phyloP scores from a whole-genome alignment of 257 asterid genomes.

The Dorcoceras hygrometricum region DNA sequence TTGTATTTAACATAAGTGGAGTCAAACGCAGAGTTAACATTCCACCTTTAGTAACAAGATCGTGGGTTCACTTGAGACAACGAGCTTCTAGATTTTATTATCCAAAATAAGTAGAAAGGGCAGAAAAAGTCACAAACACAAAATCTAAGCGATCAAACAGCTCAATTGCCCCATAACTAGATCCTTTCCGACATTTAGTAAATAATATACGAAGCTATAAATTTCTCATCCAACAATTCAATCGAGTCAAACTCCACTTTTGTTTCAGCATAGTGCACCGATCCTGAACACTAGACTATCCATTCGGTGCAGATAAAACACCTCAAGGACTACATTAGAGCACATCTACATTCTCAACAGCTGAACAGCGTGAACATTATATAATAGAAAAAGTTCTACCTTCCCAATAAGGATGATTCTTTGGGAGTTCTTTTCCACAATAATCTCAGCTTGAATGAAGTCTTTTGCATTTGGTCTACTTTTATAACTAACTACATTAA shows the following conservation, averaged over 20 bases:
- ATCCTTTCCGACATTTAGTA: neutral
- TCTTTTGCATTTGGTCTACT: constrained; percentile 85
- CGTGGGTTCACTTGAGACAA: no score
- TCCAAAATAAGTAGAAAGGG: no score
- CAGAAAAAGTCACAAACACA: no score
- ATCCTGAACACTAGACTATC: constrained; percentile 5
- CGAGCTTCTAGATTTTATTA: no score
- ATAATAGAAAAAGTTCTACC: constrained; percentile 36
- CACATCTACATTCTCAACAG: constrained; percentile 1
- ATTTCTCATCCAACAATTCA: neutral
- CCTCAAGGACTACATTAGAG: neutral
- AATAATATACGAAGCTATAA: neutral
- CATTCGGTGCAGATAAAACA: neutral
- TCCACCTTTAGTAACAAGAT: no score
- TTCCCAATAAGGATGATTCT: constrained; percentile 91
- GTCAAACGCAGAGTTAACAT: no score
- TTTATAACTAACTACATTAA: constrained; percentile 78
- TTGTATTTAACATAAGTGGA: no score
- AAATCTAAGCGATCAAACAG: no score
- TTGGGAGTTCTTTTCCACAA: constrained; percentile 89
- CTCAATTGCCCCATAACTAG: neutral
- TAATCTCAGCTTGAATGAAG: constrained; percentile 89
- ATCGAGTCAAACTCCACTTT: neutral
- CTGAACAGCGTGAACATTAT: neutral
- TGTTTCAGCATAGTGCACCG: neutral